These are phyloP conservation scores for Fusarium illudens DNA, from an alignment of 2,329 filamentous ascomycete species.

Conservation along the genomic window DNA sequence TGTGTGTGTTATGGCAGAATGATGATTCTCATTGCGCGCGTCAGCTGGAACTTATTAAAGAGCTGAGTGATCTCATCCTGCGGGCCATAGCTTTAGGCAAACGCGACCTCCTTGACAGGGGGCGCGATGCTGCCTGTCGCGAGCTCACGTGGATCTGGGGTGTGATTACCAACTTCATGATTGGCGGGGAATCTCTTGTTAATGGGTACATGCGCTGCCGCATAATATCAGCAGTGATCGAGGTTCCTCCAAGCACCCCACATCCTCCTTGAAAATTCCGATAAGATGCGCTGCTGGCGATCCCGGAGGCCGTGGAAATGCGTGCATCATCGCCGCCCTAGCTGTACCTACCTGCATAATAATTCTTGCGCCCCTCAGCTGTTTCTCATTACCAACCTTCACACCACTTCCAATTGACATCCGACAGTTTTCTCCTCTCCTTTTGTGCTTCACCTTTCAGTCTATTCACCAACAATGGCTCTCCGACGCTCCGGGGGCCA, in stretches of 20 bases:
- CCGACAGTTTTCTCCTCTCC: background rate
- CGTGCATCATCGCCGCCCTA: slow-evolving; percentile 41
- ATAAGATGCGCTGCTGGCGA: slow-evolving; percentile 37
- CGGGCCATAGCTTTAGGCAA: slow-evolving; percentile 44
- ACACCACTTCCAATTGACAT: slow-evolving; percentile 29
- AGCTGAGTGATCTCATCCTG: slow-evolving; percentile 36
- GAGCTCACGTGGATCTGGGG: slow-evolving; percentile 43
- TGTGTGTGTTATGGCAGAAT: slow-evolving; percentile 11
- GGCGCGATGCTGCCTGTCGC: slow-evolving; percentile 37
- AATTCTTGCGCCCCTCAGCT: slow-evolving; percentile 33
- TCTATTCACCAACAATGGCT: slow-evolving; percentile 42
- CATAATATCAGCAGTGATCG: background rate
- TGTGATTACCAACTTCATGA: slow-evolving; percentile 37
- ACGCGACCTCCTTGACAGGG: slow-evolving; percentile 41
- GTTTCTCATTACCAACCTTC: slow-evolving; percentile 26
- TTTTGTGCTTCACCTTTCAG: background rate
- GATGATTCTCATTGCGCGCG: slow-evolving; percentile 25
- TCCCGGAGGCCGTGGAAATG: slow-evolving; percentile 36
- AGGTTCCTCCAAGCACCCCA: slow-evolving; percentile 19
- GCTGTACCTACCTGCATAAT: slow-evolving; percentile 18
- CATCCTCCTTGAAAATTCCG: slow-evolving; percentile 20
- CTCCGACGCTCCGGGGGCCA: slow-evolving; percentile 44
- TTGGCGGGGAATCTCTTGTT: slow-evolving; percentile 36
- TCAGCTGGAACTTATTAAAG: slow-evolving; percentile 37
- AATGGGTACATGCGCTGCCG: slow-evolving; percentile 11